Percentiles rank a stretch among this genome's conserved stretches.
Evolutionary conservation across 2,329 filamentous ascomycete species (phyloP).

Genomic region (Huntiella abstrusa): DNA sequence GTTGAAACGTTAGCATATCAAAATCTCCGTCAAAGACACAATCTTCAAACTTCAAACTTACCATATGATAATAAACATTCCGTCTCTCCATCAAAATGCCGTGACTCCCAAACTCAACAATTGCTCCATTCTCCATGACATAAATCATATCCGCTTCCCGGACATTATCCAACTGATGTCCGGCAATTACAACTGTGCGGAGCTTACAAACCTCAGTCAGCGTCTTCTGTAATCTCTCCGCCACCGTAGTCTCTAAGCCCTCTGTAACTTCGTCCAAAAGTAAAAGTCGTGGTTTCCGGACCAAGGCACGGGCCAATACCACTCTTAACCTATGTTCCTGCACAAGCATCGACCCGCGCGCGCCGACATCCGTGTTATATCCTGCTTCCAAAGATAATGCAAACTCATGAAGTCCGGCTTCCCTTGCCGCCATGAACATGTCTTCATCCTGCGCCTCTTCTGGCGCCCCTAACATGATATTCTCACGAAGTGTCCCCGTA

Average conservation of each 20-base stretch:
- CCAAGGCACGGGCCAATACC: slow-evolving; percentile 44
- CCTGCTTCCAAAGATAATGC: slow-evolving; percentile 45
- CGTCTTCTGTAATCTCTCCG: slow-evolving; percentile 32
- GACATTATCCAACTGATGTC: slow-evolving; percentile 25
- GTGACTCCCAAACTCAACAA: slow-evolving; percentile 25
- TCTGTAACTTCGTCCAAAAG: slow-evolving; percentile 53
- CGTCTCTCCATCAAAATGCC: slow-evolving; percentile 34
- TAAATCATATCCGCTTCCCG: slow-evolving; percentile 26
- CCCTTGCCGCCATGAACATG: slow-evolving; percentile 19
- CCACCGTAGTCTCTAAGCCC: slow-evolving; percentile 40
- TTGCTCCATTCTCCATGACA: slow-evolving; percentile 22
- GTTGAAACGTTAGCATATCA: not conserved
- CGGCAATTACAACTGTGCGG: slow-evolving; percentile 24
- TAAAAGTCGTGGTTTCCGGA: slow-evolving; percentile 40
- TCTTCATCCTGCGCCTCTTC: not conserved
- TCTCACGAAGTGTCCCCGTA: slow-evolving; percentile 43
- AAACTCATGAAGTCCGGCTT: slow-evolving; percentile 57
- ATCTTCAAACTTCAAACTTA: slow-evolving; percentile 15
- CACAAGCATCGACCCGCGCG: slow-evolving; percentile 42
- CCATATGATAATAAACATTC: slow-evolving; percentile 33
- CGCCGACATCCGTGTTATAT: slow-evolving; percentile 38
- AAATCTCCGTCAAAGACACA: not conserved
- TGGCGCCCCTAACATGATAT: slow-evolving; percentile 33
- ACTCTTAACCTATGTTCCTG: slow-evolving; percentile 49
- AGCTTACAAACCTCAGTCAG: slow-evolving; percentile 26